phyloP scores from a whole-genome alignment of 164 flowering plant species.

The Santalum album region DNA sequence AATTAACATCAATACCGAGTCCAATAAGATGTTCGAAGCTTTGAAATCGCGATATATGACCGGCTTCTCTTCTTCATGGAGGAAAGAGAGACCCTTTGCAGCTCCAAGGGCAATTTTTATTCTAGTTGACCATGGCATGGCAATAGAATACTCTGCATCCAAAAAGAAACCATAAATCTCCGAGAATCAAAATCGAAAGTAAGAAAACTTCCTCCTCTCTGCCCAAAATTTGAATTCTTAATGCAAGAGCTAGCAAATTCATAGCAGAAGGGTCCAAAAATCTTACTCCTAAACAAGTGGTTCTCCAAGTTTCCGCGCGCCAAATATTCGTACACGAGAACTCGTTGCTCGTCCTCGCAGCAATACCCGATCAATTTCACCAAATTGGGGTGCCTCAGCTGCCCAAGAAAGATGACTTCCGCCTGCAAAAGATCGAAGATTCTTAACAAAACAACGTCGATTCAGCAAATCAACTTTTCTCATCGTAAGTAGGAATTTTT shows the following conservation, averaged over 20 bases:
- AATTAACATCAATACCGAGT: constrained; percentile 32
- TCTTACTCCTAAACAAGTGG: constrained; percentile 58
- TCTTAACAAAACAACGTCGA: no score
- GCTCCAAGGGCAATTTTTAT: background rate
- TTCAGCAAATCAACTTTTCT: background rate
- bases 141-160: background rate
- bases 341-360: constrained; percentile 71
- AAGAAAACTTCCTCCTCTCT: no score
- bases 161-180: no score
- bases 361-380: constrained; percentile 91
- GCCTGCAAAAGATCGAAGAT: constrained; percentile 30
- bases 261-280: background rate
- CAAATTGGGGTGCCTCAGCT: constrained; percentile 69
- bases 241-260: no score
- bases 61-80: background rate
- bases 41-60: background rate
- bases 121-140: background rate
- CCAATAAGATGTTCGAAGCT: constrained; percentile 26
- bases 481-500: no score
- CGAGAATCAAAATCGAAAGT: no score
- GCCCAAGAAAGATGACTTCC: constrained; percentile 79
- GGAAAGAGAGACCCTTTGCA: background rate
- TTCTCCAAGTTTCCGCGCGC: constrained; percentile 65
- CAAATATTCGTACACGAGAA: constrained; percentile 83
- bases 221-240: no score